Base-by-base conservation (phyloP, 2,329 filamentous ascomycete species). In the Pestalotiopsis sp. region DNA sequence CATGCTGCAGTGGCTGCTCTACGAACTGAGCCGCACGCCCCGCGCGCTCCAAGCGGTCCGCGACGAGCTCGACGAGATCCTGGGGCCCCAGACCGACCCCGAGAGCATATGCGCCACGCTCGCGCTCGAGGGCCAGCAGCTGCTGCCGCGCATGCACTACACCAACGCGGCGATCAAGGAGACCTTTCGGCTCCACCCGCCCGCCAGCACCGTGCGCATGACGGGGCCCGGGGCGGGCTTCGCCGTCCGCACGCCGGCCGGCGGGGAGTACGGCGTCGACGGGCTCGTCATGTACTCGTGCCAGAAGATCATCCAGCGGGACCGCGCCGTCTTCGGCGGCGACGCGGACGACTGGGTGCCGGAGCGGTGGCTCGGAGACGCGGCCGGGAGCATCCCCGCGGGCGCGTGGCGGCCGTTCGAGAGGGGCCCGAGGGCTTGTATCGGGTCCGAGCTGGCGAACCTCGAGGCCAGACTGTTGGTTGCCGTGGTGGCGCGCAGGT, bases 391-490 rank as follows among this genome's bases (percentile, higher is more conserved):
- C 13, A 64, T 64, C 20, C 39, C 61, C 38, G 61, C n/a, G 12
- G 39, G 38, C 11, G 61, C 61, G 4, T 64, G 61, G 61, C 38
- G 61, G 38, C 38, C 61, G 20, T 88, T 87, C 71, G 82, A 84
- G 68, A 79, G 82, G 59, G 85, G 85, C 0, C 80, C 80, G 1
- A 73, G 85, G 5, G 84, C 81, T 45, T 87, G 85, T 70, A 81
- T 88, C n/a, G 86, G 85, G 0, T 81, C 86, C 70, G 82, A 84
- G 68, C 75, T 88, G 27, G 86, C 84, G 0, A 83, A 59, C 17
- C 61, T 72, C 31, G 68, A 73, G 56, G 39, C 64, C 12, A 60
- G 72, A 2, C n/a, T 73, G 27, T n/a, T 71, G 1, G 17, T 71
- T 31, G 70, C 70, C 20, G 6, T 68, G 20, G 45, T 67, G 1